Percentiles rank a stretch among this genome's conserved stretches.
Conservation (phyloP, 148 eudicot species). For the Silene conica region DNA sequence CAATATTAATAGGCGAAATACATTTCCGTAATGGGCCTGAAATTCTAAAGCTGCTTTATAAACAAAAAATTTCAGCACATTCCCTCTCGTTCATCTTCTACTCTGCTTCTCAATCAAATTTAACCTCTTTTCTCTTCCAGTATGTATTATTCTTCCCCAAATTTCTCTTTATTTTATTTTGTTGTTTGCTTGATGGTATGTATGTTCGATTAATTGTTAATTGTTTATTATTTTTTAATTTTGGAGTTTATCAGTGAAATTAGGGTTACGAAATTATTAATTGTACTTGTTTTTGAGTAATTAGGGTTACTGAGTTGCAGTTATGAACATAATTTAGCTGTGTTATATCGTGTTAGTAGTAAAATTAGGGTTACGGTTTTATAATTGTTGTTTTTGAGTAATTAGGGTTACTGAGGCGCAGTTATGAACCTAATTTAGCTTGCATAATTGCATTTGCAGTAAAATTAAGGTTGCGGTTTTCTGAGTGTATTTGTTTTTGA, state of each 20-base stretch:
- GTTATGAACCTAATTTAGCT: neutral
- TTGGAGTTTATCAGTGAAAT: neutral
- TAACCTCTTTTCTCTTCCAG: neutral
- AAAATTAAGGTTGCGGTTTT: neutral
- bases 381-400: neutral
- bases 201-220: neutral
- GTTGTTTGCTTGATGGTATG: neutral
- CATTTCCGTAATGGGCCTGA: neutral
- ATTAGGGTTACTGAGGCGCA: neutral
- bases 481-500: neutral
- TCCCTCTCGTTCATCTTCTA: neutral
- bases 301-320: neutral
- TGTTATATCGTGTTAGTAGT: neutral
- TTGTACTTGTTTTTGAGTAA: neutral
- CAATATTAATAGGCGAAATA: neutral
- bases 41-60: neutral
- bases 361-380: neutral
- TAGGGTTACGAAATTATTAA: neutral
- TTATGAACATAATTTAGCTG: neutral
- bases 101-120: neutral
- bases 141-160: neutral
- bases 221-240: neutral
- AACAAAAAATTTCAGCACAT: neutral
- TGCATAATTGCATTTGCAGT: neutral
- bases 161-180: neutral